These are phyloP conservation scores for Barbatosphaeria neglecta DNA, from an alignment of 495 filamentous ascomycete species.

Conservation along the genomic window DNA sequence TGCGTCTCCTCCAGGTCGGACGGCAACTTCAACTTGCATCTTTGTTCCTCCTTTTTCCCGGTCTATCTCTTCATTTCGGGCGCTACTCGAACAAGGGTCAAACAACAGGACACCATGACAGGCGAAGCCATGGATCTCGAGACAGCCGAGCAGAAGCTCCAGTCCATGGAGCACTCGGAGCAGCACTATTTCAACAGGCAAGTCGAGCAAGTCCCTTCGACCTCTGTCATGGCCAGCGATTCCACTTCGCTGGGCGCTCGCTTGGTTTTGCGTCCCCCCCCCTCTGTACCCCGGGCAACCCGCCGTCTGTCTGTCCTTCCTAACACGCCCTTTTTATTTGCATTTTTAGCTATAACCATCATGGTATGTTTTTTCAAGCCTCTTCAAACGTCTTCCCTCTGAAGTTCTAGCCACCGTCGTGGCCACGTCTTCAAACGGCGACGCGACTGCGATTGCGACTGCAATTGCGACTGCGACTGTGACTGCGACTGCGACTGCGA, in stretches of 20 bases:
- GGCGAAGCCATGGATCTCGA: slow-evolving; percentile 34
- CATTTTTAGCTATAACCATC: neutral
- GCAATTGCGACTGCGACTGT: too few species aligned
- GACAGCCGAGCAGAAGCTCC: slow-evolving; percentile 38
- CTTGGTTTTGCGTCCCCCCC: too few species aligned
- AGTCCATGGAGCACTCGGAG: slow-evolving; percentile 73
- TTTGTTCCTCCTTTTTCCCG: too few species aligned
- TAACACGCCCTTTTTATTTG: slow-evolving; percentile 10
- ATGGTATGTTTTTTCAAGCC: neutral
- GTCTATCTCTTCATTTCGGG: too few species aligned
- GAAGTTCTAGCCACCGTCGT: too few species aligned
- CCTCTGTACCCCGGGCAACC: too few species aligned
- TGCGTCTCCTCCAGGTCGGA: too few species aligned
- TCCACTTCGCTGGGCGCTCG: slow-evolving; percentile 3
- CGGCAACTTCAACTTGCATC: too few species aligned
- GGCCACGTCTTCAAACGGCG: too few species aligned
- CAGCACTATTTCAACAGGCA: slow-evolving; percentile 97
- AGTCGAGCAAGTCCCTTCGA: slow-evolving; percentile 38
- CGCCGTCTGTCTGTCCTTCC: slow-evolving; percentile 9
- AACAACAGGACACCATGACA: slow-evolving; percentile 18
- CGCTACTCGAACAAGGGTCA: too few species aligned
- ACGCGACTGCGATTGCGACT: too few species aligned
- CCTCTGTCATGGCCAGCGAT: slow-evolving; percentile 5
- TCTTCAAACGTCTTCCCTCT: too few species aligned
- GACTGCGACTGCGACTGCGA: neutral